Conservation (phyloP, 2,329 filamentous ascomycete genomes). For the Aspergillus puulaauensis region DNA sequence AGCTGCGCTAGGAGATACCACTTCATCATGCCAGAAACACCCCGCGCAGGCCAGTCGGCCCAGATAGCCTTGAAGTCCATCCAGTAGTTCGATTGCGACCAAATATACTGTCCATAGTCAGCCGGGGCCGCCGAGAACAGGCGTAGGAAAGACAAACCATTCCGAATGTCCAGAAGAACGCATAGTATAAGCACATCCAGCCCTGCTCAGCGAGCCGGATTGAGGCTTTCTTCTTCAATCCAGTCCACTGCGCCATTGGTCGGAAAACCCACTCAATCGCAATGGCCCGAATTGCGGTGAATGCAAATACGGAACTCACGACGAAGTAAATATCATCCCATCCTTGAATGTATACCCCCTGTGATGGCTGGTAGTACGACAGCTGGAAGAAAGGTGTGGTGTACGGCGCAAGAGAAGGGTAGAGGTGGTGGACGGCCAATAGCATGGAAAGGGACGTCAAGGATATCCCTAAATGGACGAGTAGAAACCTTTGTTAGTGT, state of each 20-base stretch:
- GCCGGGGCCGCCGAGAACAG: conserved; percentile 1
- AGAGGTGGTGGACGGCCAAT: conserved; percentile 75
- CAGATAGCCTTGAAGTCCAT: conserved; percentile 76
- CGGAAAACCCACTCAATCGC: conserved; percentile 84
- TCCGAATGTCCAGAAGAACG: conserved; percentile 77
- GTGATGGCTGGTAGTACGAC: conserved; percentile 73
- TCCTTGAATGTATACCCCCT: conserved; percentile 72
- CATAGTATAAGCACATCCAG: conserved; percentile 85
- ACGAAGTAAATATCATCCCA: conserved; percentile 78
- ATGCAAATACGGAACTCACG: conserved; percentile 73
- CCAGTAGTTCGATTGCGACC: conserved; percentile 74
- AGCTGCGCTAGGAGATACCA: conserved; percentile 88
- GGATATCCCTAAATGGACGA: conserved; percentile 64
- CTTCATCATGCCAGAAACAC: conserved; percentile 74
- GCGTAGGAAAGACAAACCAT: conserved; percentile 58
- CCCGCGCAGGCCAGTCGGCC: conserved; percentile 78
- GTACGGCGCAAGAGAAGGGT: conserved; percentile 74
- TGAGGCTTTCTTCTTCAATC: conserved; percentile 75
- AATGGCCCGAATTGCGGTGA: conserved; percentile 81
- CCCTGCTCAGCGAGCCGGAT: conserved; percentile 91
- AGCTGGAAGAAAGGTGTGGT: conserved; percentile 88
- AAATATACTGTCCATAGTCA: conserved; percentile 65
- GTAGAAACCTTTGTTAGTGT: conserved; percentile 2
- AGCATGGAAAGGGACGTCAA: conserved; percentile 83
- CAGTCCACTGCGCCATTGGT: conserved; percentile 70